phyloP scores from a whole-genome alignment of 2,329 filamentous ascomycete species.

The Talaromyces sp. region DNA sequence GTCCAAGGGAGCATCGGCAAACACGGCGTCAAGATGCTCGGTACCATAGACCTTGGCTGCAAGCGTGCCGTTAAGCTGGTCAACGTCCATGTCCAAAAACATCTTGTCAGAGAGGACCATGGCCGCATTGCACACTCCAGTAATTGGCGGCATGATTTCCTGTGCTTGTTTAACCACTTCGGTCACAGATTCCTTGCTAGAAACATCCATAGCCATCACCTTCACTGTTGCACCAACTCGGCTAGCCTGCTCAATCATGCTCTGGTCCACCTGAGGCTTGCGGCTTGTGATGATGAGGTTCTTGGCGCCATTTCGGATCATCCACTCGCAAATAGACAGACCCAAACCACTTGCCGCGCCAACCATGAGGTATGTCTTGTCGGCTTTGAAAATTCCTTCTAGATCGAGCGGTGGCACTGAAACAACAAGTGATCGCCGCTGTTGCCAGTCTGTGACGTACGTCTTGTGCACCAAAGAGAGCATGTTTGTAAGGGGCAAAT shows the following conservation, averaged over 20 bases:
- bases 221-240: not conserved
- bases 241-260: not conserved
- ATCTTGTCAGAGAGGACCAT: slow-evolving; percentile 31
- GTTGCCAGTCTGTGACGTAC: not conserved
- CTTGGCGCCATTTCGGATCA: slow-evolving; percentile 23
- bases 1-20: slow-evolving; percentile 23
- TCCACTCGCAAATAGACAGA: slow-evolving; percentile 25
- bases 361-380: slow-evolving; percentile 27
- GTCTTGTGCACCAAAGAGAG: not conserved
- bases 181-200: not conserved
- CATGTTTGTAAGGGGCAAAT: not conserved
- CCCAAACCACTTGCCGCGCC: slow-evolving; percentile 26
- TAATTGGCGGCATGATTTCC: slow-evolving; percentile 21
- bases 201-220: slow-evolving; percentile 1
- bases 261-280: slow-evolving; percentile 16
- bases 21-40: slow-evolving; percentile 16
- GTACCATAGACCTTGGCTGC: slow-evolving; percentile 37
- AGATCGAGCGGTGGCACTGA: not conserved
- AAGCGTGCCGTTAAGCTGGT: slow-evolving; percentile 23
- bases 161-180: not conserved
- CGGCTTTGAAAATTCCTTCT: slow-evolving; percentile 11
- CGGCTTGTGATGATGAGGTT: slow-evolving; percentile 26
- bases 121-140: slow-evolving; percentile 32
- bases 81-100: slow-evolving; percentile 27
- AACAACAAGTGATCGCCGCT: not conserved